phyloP scores from a whole-genome alignment of 208 protist genomes.

The Trypanosoma avium region DNA sequence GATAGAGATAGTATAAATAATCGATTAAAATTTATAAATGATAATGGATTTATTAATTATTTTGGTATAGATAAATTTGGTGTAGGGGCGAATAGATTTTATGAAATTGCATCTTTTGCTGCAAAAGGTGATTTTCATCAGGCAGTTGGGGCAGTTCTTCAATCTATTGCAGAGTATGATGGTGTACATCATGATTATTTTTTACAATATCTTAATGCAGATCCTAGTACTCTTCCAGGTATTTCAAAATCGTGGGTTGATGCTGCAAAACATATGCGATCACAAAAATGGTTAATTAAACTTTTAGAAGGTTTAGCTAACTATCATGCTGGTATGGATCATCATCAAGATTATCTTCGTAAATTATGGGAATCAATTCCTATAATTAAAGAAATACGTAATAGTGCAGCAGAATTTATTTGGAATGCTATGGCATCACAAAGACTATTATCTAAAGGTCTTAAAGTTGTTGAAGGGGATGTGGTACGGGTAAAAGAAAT shows the following conservation, averaged over 20 bases:
- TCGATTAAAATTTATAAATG: slow-evolving; percentile 26
- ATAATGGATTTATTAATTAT: slow-evolving; percentile 82
- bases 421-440: slow-evolving; percentile 88
- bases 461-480: slow-evolving; percentile 60
- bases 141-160: slow-evolving; percentile 52
- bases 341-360: slow-evolving; percentile 15
- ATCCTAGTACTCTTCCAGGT: slow-evolving; percentile 38
- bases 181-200: slow-evolving; percentile 63
- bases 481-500: slow-evolving; percentile 32
- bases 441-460: slow-evolving; percentile 45
- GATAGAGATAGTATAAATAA: slow-evolving; percentile 31
- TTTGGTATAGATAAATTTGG: slow-evolving; percentile 76
- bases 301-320: slow-evolving; percentile 33
- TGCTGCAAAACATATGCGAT: slow-evolving; percentile 33
- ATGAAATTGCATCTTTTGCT: slow-evolving; percentile 55
- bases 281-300: slow-evolving; percentile 24
- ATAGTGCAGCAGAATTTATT: slow-evolving; percentile 63
- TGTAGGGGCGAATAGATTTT: slow-evolving; percentile 51
- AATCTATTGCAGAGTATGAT: slow-evolving; percentile 63
- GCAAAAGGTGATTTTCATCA: slow-evolving; percentile 31
- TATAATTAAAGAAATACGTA: slow-evolving; percentile 16
- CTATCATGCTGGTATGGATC: slow-evolving; percentile 27
- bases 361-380: slow-evolving; percentile 36
- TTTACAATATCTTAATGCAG: slow-evolving; percentile 64
- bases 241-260: slow-evolving; percentile 48